Conservation (phyloP, 169 alveolate genomes). For the Blepharisma undulans region DNA sequence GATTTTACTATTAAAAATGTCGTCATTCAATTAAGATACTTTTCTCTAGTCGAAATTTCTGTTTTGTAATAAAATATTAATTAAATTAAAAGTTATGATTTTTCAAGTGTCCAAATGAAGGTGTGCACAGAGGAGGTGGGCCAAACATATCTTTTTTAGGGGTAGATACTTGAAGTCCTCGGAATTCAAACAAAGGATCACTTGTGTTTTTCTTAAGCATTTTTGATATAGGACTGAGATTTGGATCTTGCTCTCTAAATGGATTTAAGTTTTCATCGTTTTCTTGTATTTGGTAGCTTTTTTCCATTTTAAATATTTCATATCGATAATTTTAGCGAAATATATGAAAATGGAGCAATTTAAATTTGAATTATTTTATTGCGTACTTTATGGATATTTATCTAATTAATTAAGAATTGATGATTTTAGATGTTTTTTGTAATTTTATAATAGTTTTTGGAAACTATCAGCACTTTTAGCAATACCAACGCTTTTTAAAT, state of each 20-base stretch:
- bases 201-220: background rate
- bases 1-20: background rate
- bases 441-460: background rate
- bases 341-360: background rate
- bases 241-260: background rate
- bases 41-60: background rate
- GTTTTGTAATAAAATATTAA: too few relatives aligned
- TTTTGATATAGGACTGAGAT: background rate
- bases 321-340: background rate
- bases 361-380: background rate
- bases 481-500: too few relatives aligned
- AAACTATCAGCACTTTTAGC: too few relatives aligned
- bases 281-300: background rate
- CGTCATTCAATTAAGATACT: background rate
- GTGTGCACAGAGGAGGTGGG: background rate
- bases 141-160: background rate
- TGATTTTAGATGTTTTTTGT: background rate
- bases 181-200: background rate
- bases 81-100: background rate
- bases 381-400: background rate
- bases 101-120: background rate
- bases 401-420: background rate
- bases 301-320: background rate
- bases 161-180: background rate
- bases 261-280: background rate